Evolutionary conservation across 805 yeast genomes (phyloP).

Genomic region (Starmera caribaea): DNA sequence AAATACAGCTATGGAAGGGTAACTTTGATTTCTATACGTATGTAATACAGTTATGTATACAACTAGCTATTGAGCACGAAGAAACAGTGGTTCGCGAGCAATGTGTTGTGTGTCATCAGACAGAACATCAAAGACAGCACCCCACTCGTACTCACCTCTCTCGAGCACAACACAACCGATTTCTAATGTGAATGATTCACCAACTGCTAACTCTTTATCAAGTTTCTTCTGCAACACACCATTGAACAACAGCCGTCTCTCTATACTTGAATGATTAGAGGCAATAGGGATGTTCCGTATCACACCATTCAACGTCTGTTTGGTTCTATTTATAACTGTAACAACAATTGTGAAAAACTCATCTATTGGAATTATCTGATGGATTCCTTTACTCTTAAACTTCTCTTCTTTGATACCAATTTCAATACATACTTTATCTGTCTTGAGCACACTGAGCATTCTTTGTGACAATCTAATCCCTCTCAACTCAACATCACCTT

Average conservation of each 20-base stretch:
- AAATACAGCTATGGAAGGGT: too few species aligned
- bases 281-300: slow-evolving; percentile 48
- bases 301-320: slow-evolving; percentile 37
- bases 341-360: slow-evolving; percentile 43
- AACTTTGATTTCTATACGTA: too few species aligned
- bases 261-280: slow-evolving; percentile 27
- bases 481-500: slow-evolving; percentile 59
- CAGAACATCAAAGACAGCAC: slow-evolving; percentile 45
- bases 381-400: slow-evolving; percentile 18
- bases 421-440: slow-evolving; percentile 36
- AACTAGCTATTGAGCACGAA: slow-evolving; percentile 13
- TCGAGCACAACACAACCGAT: slow-evolving; percentile 60
- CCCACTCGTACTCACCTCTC: slow-evolving; percentile 79
- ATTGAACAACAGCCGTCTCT: slow-evolving; percentile 54
- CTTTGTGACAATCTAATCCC: slow-evolving; percentile 50
- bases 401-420: slow-evolving; percentile 16
- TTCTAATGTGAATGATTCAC: slow-evolving; percentile 29
- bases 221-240: slow-evolving; percentile 61
- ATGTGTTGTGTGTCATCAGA: slow-evolving; percentile 26
- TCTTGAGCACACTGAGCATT: slow-evolving; percentile 47
- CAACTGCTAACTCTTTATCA: slow-evolving; percentile 31
- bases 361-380: slow-evolving; percentile 30
- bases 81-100: slow-evolving; percentile 28
- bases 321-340: slow-evolving; percentile 38
- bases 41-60: background rate